Conservation (phyloP, 2,329 filamentous ascomycete genomes). For the Aspergillus fijiensis region DNA sequence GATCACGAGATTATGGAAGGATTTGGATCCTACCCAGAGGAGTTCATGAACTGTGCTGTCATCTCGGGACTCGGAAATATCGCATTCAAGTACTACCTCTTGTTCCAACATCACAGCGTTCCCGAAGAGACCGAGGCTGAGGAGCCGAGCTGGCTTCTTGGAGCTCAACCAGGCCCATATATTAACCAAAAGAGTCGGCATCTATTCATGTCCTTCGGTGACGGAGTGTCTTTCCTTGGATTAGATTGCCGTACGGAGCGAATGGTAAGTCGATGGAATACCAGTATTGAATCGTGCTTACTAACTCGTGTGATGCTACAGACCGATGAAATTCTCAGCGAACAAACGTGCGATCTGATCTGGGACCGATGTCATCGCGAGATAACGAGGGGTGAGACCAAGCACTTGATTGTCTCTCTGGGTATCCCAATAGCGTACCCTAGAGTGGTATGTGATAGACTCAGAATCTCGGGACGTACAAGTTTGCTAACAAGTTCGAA, state of each 20-base stretch:
- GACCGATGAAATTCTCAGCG: slow-evolving; percentile 74
- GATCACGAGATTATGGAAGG: slow-evolving; percentile 92
- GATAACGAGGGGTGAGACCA: slow-evolving; percentile 77
- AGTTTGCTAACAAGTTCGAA: slow-evolving; percentile 42
- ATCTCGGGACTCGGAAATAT: slow-evolving; percentile 87
- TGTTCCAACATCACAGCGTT: slow-evolving; percentile 95
- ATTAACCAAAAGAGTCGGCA: slow-evolving; percentile 84
- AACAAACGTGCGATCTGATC: slow-evolving; percentile 79
- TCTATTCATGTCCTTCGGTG: slow-evolving; percentile 79
- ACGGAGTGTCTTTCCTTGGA: slow-evolving; percentile 76
- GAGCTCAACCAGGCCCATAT: slow-evolving; percentile 77
- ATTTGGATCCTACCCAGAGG: slow-evolving; percentile 87
- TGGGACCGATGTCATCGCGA: slow-evolving; percentile 84
- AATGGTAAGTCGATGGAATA: slow-evolving; percentile 48
- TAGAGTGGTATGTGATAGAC: slow-evolving; percentile 59
- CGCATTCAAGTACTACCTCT: slow-evolving; percentile 97
- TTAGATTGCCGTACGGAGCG: slow-evolving; percentile 91
- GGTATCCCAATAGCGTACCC: slow-evolving; percentile 84
- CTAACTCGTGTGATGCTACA: slow-evolving; percentile 14
- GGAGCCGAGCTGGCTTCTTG: slow-evolving; percentile 90
- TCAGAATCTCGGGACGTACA: background rate
- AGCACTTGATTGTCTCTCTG: slow-evolving; percentile 84
- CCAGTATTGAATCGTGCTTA: background rate
- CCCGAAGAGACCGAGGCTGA: slow-evolving; percentile 74
- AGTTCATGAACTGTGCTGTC: slow-evolving; percentile 86